A percentile compares a stretch with the other conserved stretches of the same genome.
phyloP scores from a whole-genome alignment of 192 early-diverging fungal species.

The Coemansia sp. region DNA sequence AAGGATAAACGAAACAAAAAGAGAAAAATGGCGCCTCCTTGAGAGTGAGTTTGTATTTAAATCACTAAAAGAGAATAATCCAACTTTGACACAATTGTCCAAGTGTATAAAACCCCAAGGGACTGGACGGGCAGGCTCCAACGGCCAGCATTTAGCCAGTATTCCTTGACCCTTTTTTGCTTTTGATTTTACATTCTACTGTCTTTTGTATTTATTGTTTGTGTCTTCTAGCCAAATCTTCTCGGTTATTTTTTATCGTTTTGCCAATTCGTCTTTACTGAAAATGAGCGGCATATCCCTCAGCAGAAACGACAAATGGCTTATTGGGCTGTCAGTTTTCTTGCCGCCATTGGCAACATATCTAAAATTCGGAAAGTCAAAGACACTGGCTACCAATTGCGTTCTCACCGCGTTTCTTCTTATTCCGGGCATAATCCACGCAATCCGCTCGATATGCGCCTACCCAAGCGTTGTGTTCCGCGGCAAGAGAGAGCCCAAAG shows the following conservation, averaged over 20 bases:
- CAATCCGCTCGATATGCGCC: conserved; percentile 29
- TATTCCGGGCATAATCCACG: conserved; percentile 36
- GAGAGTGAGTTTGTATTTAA: background rate
- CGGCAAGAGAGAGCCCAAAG: conserved; percentile 16
- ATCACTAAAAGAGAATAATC: background rate
- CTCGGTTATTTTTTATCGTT: too few species aligned
- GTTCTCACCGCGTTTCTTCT: conserved; percentile 35
- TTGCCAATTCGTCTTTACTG: background rate
- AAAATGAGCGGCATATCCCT: conserved; percentile 40
- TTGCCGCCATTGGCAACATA: conserved; percentile 35
- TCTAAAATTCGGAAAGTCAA: conserved; percentile 44
- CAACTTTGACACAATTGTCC: background rate
- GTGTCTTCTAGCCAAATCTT: too few species aligned
- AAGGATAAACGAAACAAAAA: background rate
- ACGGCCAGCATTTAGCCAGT: background rate
- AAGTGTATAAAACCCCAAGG: background rate
- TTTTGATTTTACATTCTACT: background rate
- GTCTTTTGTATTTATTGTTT: background rate
- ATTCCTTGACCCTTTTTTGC: background rate
- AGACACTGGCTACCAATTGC: conserved; percentile 32
- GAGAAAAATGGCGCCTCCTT: background rate
- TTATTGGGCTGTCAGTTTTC: conserved; percentile 24
- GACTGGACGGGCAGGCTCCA: background rate
- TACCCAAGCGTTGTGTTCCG: conserved; percentile 47
- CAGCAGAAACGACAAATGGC: conserved; percentile 33